Evolutionary conservation across 768 basidiomycete species (phyloP), one percentile per base, ranked within the genome.

Genomic region (Collybiopsis luxurians): DNA sequence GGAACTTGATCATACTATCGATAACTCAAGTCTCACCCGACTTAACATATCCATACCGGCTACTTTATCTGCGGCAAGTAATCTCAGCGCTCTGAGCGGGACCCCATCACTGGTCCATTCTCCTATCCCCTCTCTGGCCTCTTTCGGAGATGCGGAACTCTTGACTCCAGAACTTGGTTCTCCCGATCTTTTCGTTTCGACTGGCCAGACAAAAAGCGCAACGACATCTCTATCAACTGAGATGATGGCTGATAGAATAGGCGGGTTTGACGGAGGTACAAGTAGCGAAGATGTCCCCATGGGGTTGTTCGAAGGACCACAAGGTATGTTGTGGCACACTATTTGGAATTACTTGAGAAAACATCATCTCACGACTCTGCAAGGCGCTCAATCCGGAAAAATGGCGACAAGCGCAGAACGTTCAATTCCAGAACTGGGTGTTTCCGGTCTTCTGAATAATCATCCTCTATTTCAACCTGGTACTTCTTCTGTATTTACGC

Each of bases 71-170:
- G 21, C 51, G 50, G 31, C 49, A 48, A 55, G 13, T 31, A 21
- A 30, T 12, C n/a, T 24, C 24, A 12, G 4, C 24, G 19, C 40
- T 45, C 57, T n/a, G 43, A 50, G 40, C n/a, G 59, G 59, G 11
- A 61, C 34, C 39, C 66, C 70, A 7, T 61, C 60, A 4, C 63
- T 71, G 15, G 19, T 56, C 24, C 57, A 59, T 36, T 72, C 73
- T 19, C 69, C 69, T 3, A 66, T 67, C 17, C 67, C 69, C 0
- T 72, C 72, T 23, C 47, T 59, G 47, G 73, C 71, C 51, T 73
- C 71, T 21, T 56, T 64, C 48, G 61, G 47, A 39, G 50, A 65
- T 11, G 53, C 54, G 7, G 59, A 58, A 23, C 57, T 60, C 9
- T 34, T 59, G 38, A 60, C 59, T 38, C 56, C 60, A 43, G 63